Base-by-base conservation (phyloP, 106 monocot species). In the Dendrobium huoshanense region DNA sequence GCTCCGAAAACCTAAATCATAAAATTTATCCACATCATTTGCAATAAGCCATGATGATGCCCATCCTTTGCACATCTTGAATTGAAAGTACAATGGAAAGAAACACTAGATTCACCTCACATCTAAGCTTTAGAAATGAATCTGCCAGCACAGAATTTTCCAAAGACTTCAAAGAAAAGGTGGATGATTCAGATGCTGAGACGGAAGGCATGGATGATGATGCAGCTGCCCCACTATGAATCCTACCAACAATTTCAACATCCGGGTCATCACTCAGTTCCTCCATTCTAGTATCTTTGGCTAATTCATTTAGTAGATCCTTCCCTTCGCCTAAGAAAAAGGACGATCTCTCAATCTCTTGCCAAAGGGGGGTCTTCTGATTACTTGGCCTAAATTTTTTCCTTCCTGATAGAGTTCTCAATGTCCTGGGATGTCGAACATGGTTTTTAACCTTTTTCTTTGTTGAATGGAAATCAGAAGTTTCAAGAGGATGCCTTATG, bases 401-500 rank as follows among this genome's bases (percentile, higher is more conserved):
- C 81, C 89, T 95, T 48, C 81, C 91, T 77, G 88, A 86, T 43
- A 79, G 59, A 17, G 89, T 85, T 81, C 85, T 92, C 77, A 83
- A 72, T 51, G 83, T 82, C 83, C 87, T 86, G 7, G 81, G 84
- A 85, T 84, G 89, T 33, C 82, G 81, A 67, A 77, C 73, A 79
- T 85, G 85, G 80, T 10, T 29, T 80, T 86, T 89, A 72, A 75
- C 31, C 79, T 41, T 93, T 78, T 73, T 89, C 65, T 85, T 97
- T 83, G 78, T 40, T 75, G 64, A 77, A 82, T 84, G 86, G 6
- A 81, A 42, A 18, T 92, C 92, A 80, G 86, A 87, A 77, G 75
- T 82, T 81, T 99, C 98, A 84, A 99, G 98, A 77, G 98, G 98
- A 82, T 99, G 98, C 4, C 88, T 84, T 83, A 99, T 93, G 43